phyloP scores from a whole-genome alignment of 2,329 filamentous ascomycete genomes.

The Stylonectria norvegica region DNA sequence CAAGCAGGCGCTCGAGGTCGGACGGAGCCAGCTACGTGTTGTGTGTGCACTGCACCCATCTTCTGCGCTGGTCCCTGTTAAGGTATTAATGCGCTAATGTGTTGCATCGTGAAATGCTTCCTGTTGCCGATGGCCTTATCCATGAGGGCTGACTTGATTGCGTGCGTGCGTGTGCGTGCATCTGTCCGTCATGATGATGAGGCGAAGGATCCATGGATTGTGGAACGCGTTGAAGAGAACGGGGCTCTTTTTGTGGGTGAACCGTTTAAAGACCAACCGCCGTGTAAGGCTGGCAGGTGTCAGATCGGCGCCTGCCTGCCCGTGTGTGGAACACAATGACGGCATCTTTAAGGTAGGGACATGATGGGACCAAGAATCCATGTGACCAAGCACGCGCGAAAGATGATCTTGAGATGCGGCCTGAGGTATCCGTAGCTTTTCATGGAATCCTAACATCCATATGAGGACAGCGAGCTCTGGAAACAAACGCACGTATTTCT shows the following conservation, averaged over 20 bases:
- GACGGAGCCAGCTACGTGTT: neutral
- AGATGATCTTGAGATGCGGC: too few relatives aligned
- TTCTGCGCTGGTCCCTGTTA: too few relatives aligned
- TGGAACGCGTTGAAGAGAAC: conserved; percentile 1
- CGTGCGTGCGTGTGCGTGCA: conserved; percentile 13
- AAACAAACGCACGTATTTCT: too few relatives aligned
- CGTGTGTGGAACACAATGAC: conserved; percentile 1
- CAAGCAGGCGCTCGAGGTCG: conserved; percentile 10
- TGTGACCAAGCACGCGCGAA: conserved; percentile 24
- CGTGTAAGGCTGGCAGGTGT: conserved; percentile 11
- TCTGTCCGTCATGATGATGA: conserved; percentile 23
- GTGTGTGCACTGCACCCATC: too few relatives aligned
- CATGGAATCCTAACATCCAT: too few relatives aligned
- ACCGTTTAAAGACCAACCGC: conserved; percentile 1
- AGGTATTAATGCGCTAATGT: too few relatives aligned
- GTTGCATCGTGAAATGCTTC: too few relatives aligned
- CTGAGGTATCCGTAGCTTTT: too few relatives aligned
- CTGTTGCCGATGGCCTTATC: too few relatives aligned
- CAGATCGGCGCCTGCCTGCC: conserved; percentile 18
- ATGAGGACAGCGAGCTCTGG: too few relatives aligned
- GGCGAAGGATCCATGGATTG: conserved; percentile 20
- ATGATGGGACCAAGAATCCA: conserved; percentile 19
- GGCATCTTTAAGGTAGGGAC: conserved; percentile 2
- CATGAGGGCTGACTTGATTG: too few relatives aligned
- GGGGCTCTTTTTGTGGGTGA: conserved; percentile 7